Evolutionary conservation across 1,284 basidiomycete species (phyloP), one percentile per base, ranked within the genome.

Genomic region (Meripilus lineatus): DNA sequence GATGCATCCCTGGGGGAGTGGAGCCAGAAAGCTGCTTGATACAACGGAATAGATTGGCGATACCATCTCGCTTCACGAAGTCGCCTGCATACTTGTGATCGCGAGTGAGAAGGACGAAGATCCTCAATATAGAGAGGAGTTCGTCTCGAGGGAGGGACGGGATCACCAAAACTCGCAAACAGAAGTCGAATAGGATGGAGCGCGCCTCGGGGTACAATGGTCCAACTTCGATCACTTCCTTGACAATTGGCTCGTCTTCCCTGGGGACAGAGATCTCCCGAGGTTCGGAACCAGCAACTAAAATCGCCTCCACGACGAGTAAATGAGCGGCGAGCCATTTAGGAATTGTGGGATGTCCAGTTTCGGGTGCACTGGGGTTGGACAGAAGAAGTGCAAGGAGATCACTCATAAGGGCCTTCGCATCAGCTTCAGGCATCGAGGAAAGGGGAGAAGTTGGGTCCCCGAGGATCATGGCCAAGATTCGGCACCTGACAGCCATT

Each of bases 311-410:
- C 7, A 82, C 80, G 25, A 93, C 86, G 13, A 94, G 75, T 14
- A 94, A 68, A 57, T 87, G 79, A 4, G 85, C 75, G 2, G 92
- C 81, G 2, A 94, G 73, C 94, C 94, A 98, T 55, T 79, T 82
- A 2, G 91, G 91, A 23, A 75, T 61, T 20, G 54, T 60, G 3
- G 74, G 69, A 43, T 77, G 75, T 17, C 74, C 74, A 11, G 69
- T 65, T 45, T 79, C 75, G 22, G 68, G 66, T 42, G 69, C 71
- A 24, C 64, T 58, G 7, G 75, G 72, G 54, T 74, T 75, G 3
- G 84, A 81, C 13, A 82, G 64, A 32, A 88, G 66, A 24, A 91
- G 65, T 1, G 75, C 75, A 37, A 88, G 64, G 35, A 92, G 65
- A 49, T 75, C 70, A 32, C 81, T 77, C 73, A 89, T 78, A 47